Evolutionary conservation across 2,329 filamentous ascomycete genomes (phyloP), one percentile per base, ranked within the genome.

Genomic region (Xylaria sp.): DNA sequence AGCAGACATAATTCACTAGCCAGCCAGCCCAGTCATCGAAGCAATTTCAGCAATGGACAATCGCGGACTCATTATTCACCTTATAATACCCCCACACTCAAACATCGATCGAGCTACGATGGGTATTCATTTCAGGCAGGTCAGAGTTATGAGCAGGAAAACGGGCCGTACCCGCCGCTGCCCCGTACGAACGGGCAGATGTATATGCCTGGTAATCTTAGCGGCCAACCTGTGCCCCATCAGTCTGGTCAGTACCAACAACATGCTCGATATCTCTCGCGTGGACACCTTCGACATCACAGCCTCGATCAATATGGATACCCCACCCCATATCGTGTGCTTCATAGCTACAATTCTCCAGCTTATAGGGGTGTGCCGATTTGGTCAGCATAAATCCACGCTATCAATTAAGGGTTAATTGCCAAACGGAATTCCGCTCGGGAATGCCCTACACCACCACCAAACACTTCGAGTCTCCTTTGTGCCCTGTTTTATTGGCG

Each of bases 311-410:
- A 77, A 20, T 66, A 76, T 56, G 75, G 69, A 28, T 75, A 70
- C 6, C 73, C 78, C 37, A 76, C 78, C 13, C 85, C 84, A 9
- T 88, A 85, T 69, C 84, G 86, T 1, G 81, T 88, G 12, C 78
- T 88, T 9, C 87, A 89, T 77, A 88, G 86, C 77, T 88, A 89
- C 73, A 87, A 88, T 74, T 87, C 87, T 3, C 86, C 87, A 5
- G 85, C 87, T 6, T 89, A 89, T 73, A 82, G 82, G 34, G 82
- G 85, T 44, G 83, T 81, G 2, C 87, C 86, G 0, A 87, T 88
- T n/a, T 88, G 86, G 86, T 83, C 85, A n/a, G 87, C 71, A 31
- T 70, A 44, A 61, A 46, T 63, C 23, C 18, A n/a, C 37, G 20
- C 44, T 79, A 50, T 41, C 6, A n/a, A 50, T 41, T 57, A 6